These are phyloP conservation scores for Pseudopediastrum boryanum DNA, from an alignment of 139 green algal genomes.

Conservation along the genomic window DNA sequence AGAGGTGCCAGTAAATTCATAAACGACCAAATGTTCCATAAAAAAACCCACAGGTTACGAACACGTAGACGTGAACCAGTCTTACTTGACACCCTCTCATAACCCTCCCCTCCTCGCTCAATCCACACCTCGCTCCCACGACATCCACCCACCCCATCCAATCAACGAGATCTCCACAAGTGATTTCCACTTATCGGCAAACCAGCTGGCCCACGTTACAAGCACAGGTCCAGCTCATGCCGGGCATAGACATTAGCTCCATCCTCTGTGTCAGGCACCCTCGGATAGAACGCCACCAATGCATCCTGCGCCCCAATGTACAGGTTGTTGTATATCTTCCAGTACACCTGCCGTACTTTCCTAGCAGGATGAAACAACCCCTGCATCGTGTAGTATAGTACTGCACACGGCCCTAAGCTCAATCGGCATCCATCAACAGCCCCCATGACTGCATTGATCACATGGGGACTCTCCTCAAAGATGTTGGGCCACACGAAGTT, in stretches of 20 bases:
- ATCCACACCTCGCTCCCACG: no score
- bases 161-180: no score
- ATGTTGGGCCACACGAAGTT: conserved; percentile 99
- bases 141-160: no score
- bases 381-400: conserved; percentile 91
- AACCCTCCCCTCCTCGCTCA: no score
- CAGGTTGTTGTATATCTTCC: conserved; percentile 98
- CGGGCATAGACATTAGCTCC: conserved; percentile 83
- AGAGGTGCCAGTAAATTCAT: no score
- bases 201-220: conserved; percentile 62
- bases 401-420: conserved; percentile 80
- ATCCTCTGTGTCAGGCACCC: conserved; percentile 73
- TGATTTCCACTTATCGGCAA: no score
- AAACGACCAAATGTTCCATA: no score
- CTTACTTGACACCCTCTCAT: no score
- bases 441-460: conserved; percentile 91
- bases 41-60: no score
- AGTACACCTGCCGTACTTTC: conserved; percentile 95
- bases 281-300: conserved; percentile 84
- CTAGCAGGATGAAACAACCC: conserved; percentile 96
- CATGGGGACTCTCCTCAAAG: conserved; percentile 95
- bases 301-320: conserved; percentile 95
- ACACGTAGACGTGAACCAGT: no score
- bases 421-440: conserved; percentile 93
- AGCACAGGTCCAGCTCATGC: conserved; percentile 93